These are phyloP conservation scores for Brasenia schreberi DNA, from an alignment of 164 flowering plant species.

Conservation along the genomic window DNA sequence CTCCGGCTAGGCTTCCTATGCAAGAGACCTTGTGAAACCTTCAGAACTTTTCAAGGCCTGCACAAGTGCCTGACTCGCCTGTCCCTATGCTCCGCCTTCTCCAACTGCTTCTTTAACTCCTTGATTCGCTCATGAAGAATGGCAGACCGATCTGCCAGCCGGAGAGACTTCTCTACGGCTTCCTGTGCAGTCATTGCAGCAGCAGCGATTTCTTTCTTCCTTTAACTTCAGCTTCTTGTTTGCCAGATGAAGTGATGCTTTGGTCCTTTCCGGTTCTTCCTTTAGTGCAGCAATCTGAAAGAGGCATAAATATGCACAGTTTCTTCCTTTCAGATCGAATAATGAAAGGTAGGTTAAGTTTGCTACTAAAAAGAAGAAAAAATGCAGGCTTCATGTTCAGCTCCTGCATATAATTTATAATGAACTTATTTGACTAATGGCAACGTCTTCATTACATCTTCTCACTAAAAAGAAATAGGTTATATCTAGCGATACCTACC, in stretches of 20 bases:
- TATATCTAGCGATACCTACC: too few relatives aligned
- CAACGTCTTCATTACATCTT: too few relatives aligned
- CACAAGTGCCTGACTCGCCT: constrained; percentile 41
- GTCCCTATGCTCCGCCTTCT: constrained; percentile 42
- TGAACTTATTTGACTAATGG: too few relatives aligned
- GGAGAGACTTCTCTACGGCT: constrained; percentile 69
- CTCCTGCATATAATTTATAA: too few relatives aligned
- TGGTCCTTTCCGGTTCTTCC: constrained; percentile 53
- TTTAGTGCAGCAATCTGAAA: constrained; percentile 33
- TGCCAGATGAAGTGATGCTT: constrained; percentile 32
- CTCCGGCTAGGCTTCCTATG: constrained; percentile 11
- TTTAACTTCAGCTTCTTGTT: constrained; percentile 57
- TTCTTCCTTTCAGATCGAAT: too few relatives aligned
- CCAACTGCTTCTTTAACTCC: constrained; percentile 54
- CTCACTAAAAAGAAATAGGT: too few relatives aligned
- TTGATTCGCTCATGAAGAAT: constrained; percentile 38
- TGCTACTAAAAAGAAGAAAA: too few relatives aligned
- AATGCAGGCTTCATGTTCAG: too few relatives aligned
- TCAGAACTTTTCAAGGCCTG: constrained; percentile 61
- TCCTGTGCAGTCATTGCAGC: constrained; percentile 76
- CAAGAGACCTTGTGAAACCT: constrained; percentile 10
- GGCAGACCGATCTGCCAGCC: constrained; percentile 51
- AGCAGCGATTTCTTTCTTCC: constrained; percentile 45
- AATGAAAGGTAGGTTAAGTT: too few relatives aligned
- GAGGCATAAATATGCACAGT: too few relatives aligned